These are phyloP conservation scores for Lactarius akahatsu DNA, from an alignment of 768 basidiomycete species.

Conservation along the genomic window DNA sequence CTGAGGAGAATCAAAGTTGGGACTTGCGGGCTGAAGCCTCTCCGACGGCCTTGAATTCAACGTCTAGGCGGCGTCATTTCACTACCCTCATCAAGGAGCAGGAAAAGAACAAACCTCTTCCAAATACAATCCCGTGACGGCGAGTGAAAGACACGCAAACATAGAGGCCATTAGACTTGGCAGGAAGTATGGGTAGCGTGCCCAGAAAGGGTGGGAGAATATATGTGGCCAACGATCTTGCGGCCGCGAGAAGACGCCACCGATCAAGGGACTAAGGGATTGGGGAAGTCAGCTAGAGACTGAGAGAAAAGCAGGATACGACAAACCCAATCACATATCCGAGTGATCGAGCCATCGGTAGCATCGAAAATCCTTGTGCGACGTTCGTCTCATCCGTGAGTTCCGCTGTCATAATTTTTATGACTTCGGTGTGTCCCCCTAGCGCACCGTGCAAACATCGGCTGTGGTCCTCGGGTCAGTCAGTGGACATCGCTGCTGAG, in stretches of 20 bases:
- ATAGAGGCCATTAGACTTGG: slow-evolving; percentile 21
- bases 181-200: slow-evolving; percentile 30
- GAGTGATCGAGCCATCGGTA: not conserved
- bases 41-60: not conserved
- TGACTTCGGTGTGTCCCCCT: not conserved
- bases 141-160: not conserved
- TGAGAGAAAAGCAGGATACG: not conserved
- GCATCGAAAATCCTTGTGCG: not conserved
- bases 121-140: slow-evolving; percentile 1
- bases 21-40: not conserved
- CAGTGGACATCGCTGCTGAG: not conserved
- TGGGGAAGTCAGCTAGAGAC: not conserved
- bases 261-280: slow-evolving; percentile 25
- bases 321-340: slow-evolving; percentile 17
- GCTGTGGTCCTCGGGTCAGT: not conserved
- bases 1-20: not conserved
- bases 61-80: not conserved
- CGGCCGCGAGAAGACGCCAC: slow-evolving; percentile 31
- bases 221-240: slow-evolving; percentile 25
- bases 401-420: not conserved
- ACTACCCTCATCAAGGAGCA: not conserved
- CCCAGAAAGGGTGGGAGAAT: slow-evolving; percentile 30
- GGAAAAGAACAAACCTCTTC: slow-evolving; percentile 1
- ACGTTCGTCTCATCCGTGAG: not conserved
- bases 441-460: not conserved